These are phyloP conservation scores for Coemansia sp. DNA, from an alignment of 192 early-diverging fungal species.

Conservation along the genomic window DNA sequence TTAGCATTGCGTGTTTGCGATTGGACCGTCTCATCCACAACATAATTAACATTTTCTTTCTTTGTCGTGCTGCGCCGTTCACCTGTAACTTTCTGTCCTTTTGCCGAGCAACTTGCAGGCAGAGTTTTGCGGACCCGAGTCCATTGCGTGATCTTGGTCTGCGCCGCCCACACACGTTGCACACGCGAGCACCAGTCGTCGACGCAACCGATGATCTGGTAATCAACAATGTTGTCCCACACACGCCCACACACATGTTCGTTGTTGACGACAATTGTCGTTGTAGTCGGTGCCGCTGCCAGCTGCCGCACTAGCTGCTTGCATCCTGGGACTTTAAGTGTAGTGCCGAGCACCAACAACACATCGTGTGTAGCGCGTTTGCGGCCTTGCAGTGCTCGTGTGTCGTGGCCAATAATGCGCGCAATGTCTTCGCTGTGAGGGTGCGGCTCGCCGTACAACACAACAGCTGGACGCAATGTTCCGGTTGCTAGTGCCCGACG, in stretches of 20 bases:
- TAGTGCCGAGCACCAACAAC: constrained; percentile 55
- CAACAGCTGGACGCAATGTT: constrained; percentile 83
- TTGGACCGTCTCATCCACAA: too few relatives aligned
- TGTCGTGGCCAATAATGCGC: constrained; percentile 41
- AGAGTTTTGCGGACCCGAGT: too few relatives aligned
- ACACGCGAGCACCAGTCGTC: constrained; percentile 48
- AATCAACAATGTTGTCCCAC: constrained; percentile 50
- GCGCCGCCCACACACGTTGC: constrained; percentile 35
- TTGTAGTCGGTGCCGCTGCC: constrained; percentile 31
- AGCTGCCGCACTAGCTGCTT: constrained; percentile 43
- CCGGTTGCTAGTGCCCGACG: constrained; percentile 75
- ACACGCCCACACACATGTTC: constrained; percentile 48
- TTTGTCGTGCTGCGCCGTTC: background rate
- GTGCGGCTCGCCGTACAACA: constrained; percentile 86
- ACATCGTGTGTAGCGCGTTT: constrained; percentile 24
- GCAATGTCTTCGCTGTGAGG: constrained; percentile 52
- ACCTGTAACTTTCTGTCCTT: too few relatives aligned
- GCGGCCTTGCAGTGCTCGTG: constrained; percentile 25
- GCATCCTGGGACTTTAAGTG: constrained; percentile 54
- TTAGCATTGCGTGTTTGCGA: too few relatives aligned
- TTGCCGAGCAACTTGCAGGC: too few relatives aligned
- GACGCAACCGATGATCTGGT: constrained; percentile 47
- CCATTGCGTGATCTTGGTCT: constrained; percentile 51
- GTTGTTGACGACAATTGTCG: constrained; percentile 46
- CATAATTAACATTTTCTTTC: background rate